Evolutionary conservation across 2,329 filamentous ascomycete species (phyloP), one percentile per base, ranked within the genome.

Genomic region (Coniosporium tulheliwenetii): DNA sequence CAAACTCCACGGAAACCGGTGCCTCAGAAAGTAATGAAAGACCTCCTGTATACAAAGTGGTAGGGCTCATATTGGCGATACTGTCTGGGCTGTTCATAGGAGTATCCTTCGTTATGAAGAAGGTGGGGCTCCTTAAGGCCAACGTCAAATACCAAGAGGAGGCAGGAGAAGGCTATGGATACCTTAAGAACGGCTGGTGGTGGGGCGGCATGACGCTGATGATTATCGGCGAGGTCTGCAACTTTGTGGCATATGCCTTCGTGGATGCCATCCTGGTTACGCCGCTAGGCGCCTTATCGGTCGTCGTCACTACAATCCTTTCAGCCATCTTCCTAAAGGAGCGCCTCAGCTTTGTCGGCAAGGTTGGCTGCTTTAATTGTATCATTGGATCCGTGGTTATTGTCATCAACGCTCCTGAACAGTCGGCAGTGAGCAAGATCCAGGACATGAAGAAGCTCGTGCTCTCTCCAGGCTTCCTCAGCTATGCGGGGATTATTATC

Each of bases 61-160:
- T 96, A 48, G 91, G 91, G 41, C 85, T 98, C 46, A 70, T 77
- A 15, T 69, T 98, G 31, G 91, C 91, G 12, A 72, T 95, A 44
- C 77, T 78, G 30, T 96, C 89, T 0, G 91, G 91, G 35, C 59
- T 85, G 43, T 96, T 96, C 58, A 98, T 98, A 55, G 91, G 91
- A 41, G 73, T 81, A 10, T 96, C 89, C 0, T 98, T 96, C 59
- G 87, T 96, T 26, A 65, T 98, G 54, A 96, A 96, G 64, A 98
- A 98, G 65, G 71, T 84, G 44, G 91, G 91, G 4, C 64, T 98
- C 50, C 70, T 98, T 45, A 86, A 78, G 58, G 89, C 91, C 39
- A 98, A 96, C 61, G 78, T 84, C 52, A 96, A 96, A 60, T 96
- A 96, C 67, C 82, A 93, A 46, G 86, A 96, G 63, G 85, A 84